A percentile compares a stretch with the other conserved stretches of the same genome.
Evolutionary conservation across 2,329 filamentous ascomycete genomes (phyloP).

Genomic region (Orbilia ellipsospora): DNA sequence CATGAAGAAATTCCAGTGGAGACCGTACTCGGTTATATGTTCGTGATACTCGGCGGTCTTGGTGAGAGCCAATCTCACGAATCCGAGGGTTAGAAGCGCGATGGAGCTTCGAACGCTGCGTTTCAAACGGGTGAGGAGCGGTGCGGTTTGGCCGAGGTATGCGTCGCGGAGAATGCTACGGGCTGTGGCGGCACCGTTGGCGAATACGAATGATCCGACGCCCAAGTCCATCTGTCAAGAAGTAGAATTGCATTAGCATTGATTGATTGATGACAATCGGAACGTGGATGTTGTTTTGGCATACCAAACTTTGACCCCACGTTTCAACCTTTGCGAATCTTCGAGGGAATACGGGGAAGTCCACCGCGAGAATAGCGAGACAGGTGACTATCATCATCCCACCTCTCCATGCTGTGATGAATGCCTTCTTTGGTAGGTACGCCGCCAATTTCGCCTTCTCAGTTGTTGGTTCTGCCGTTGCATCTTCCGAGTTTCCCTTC

Average conservation of each 20-base stretch:
- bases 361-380: slow-evolving; percentile 92
- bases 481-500: slow-evolving; percentile 57
- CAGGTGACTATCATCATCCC: slow-evolving; percentile 92
- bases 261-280: not conserved
- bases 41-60: slow-evolving; percentile 92
- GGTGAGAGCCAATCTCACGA: slow-evolving; percentile 84
- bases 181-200: slow-evolving; percentile 88
- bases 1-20: slow-evolving; percentile 99
- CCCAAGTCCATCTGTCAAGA: slow-evolving; percentile 81
- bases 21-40: slow-evolving; percentile 95
- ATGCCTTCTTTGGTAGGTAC: slow-evolving; percentile 83
- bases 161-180: slow-evolving; percentile 78
- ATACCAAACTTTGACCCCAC: slow-evolving; percentile 89
- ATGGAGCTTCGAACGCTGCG: slow-evolving; percentile 81
- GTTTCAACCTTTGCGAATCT: slow-evolving; percentile 98
- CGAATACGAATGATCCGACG: slow-evolving; percentile 97
- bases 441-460: slow-evolving; percentile 61
- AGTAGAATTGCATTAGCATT: not conserved
- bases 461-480: slow-evolving; percentile 24
- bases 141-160: slow-evolving; percentile 47
- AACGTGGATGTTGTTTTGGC: not conserved
- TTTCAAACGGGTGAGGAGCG: slow-evolving; percentile 70
- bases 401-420: slow-evolving; percentile 90
- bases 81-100: slow-evolving; percentile 81
- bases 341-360: slow-evolving; percentile 91